Percentiles rank a stretch among this genome's conserved stretches.
Evolutionary conservation across 2,329 filamentous ascomycete genomes (phyloP).

Genomic region (Pestalotiopsis sp.): DNA sequence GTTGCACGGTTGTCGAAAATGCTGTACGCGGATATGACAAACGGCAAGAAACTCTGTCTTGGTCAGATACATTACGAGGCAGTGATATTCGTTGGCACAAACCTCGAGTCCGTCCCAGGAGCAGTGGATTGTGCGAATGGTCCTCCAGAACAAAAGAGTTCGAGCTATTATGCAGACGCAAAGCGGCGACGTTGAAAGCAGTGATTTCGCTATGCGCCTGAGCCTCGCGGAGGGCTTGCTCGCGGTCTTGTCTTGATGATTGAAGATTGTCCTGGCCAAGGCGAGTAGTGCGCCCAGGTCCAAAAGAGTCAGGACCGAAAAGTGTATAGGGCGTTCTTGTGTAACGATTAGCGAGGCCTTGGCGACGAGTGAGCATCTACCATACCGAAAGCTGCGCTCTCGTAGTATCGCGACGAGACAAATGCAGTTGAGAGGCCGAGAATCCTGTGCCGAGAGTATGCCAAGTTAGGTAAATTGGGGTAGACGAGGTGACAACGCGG

Average conservation of each 20-base stretch:
- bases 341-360: not conserved
- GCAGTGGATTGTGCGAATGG: constrained; percentile 34
- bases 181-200: constrained; percentile 17
- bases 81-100: constrained; percentile 13
- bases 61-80: not conserved
- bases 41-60: constrained; percentile 34
- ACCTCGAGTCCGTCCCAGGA: constrained; percentile 37
- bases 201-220: not conserved
- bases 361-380: not conserved
- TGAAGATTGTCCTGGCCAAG: constrained; percentile 18
- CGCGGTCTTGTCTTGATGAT: constrained; percentile 10
- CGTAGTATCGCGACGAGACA: constrained; percentile 35
- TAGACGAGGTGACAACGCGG: not conserved
- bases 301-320: constrained; percentile 32
- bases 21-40: constrained; percentile 26
- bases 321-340: constrained; percentile 37
- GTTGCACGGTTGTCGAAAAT: constrained; percentile 21
- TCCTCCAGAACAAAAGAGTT: constrained; percentile 33
- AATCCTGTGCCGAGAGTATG: constrained; percentile 18
- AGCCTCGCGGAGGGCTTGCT: constrained; percentile 10
- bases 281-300: constrained; percentile 24
- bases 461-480: constrained; percentile 11
- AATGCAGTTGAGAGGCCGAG: constrained; percentile 24
- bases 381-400: constrained; percentile 39
- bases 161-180: constrained; percentile 27